Conservation (phyloP, 331 rosid genomes). For the Rosa hybrid region DNA sequence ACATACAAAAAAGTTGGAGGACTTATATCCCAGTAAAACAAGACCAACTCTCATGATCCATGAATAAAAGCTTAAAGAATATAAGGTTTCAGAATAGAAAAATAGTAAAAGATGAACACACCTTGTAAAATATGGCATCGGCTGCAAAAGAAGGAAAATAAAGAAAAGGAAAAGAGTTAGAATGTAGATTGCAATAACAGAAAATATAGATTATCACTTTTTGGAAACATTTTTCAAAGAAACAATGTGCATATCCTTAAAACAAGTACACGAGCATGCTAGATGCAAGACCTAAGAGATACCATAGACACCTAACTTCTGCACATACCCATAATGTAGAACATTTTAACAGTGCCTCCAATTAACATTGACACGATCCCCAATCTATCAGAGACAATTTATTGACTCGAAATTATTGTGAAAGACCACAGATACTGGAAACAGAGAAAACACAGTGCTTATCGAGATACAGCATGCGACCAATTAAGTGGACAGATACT, state of each 20-base stretch:
- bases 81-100: neutral
- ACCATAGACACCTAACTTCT: neutral
- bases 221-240: neutral
- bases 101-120: conserved; percentile 24
- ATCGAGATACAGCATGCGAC: neutral
- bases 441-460: neutral
- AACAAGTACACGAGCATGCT: too few relatives aligned
- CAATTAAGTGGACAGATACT: neutral
- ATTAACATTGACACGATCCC: neutral
- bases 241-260: neutral
- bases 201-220: neutral
- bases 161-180: conserved; percentile 13
- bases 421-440: neutral
- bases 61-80: neutral
- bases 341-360: neutral
- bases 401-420: neutral
- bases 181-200: conserved; percentile 1
- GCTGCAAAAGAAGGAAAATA: conserved; percentile 45
- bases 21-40: neutral
- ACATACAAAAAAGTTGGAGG: neutral
- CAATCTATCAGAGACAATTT: neutral
- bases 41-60: neutral
- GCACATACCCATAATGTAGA: neutral
- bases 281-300: neutral
- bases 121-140: conserved; percentile 74